Base-by-base conservation (phyloP, 176 grass and related monocot species). In the Neostapfia colusana region DNA sequence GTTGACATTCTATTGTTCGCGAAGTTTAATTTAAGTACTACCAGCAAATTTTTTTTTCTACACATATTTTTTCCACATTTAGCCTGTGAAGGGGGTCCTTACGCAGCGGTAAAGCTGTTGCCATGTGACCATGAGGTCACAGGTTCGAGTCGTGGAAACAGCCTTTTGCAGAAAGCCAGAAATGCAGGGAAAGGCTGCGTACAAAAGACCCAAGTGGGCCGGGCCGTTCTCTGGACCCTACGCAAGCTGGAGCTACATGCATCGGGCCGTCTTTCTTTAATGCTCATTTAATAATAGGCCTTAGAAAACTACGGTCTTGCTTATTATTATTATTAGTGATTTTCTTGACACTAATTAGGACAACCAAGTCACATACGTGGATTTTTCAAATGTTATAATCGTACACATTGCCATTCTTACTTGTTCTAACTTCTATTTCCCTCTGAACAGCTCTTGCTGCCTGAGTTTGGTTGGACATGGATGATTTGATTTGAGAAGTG, bases 401-500 rank as follows among this genome's bases (percentile, higher is more conserved):
- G 23, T 70, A 26, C 5, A 17, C 13, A 50, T 51, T 36, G 56
- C 23, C 34, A 62, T 76, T 55, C 66, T 74, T 72, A 31, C 60
- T 72, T 45, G 68, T 81, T 63, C 12, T 73, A 21, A 27, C 65
- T 75, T 80, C 15, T 1, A 36, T 24, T 73, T 64, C 65, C 11
- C 13, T 28, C 15, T 83, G 8, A 56, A 66, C 87, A 93, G 89
- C 63, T 70, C 61, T 77, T 77, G 62, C 60, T 89, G 26, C 61
- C 39, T 67, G 65, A 84, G 73, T 85, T 26, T 84, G 65, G 63
- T 81, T 87, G 76, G 83, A 37, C 56, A 56, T 77, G 73, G 67
- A 81, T 84, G 84, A 81, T 69, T 82, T 93, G 64, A 54, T 77
- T 77, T 83, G 71, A 57, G 80, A 74, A 62, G 48, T 70, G 17